Conservation (phyloP, 2,329 filamentous ascomycete species). For the Fusarium chaquense region DNA sequence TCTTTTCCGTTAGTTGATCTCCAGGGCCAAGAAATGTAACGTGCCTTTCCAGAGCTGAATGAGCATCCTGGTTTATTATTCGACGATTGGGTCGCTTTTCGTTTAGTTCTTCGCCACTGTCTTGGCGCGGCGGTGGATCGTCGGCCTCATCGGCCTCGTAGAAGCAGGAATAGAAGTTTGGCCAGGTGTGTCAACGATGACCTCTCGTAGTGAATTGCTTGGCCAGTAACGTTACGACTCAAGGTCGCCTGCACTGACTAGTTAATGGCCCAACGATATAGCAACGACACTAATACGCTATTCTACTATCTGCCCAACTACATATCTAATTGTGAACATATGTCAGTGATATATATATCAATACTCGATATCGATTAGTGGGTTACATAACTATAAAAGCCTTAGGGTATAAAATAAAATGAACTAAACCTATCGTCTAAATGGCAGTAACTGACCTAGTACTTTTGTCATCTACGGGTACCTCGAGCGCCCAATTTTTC, state of each 20-base stretch:
- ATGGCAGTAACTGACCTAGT: no score
- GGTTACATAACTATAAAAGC: no score
- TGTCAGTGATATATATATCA: background rate
- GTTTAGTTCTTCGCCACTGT: slow-evolving; percentile 5
- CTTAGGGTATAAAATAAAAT: no score
- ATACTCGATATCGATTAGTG: background rate
- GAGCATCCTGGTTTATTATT: background rate
- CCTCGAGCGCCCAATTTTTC: no score
- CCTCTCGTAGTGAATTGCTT: background rate
- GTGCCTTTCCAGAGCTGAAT: background rate
- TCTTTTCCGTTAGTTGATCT: background rate
- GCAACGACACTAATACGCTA: background rate
- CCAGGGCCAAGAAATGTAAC: slow-evolving; percentile 8
- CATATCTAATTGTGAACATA: no score
- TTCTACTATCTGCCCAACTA: no score
- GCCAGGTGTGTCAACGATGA: background rate
- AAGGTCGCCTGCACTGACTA: background rate
- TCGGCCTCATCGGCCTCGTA: background rate
- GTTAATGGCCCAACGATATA: background rate
- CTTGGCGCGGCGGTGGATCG: background rate
- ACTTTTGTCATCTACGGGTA: no score
- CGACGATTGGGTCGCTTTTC: slow-evolving; percentile 19
- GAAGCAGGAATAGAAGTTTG: background rate
- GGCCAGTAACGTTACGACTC: background rate
- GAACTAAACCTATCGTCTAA: no score